Percentiles rank a stretch among this genome's conserved stretches.
Evolutionary conservation across 768 basidiomycete species (phyloP).

Genomic region (Leccinellum albellum): DNA sequence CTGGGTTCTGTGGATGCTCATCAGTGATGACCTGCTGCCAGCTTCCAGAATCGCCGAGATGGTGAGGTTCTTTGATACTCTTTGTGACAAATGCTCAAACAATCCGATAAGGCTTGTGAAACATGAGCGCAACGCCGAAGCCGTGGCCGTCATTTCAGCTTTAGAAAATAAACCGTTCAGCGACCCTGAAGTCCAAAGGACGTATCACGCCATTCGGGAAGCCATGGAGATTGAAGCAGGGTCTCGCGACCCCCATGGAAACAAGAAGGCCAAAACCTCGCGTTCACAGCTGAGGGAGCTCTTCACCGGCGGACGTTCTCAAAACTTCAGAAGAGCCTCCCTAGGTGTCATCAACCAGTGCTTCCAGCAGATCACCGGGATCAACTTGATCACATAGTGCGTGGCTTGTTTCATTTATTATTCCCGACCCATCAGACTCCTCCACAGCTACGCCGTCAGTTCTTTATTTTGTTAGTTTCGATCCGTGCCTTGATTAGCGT

Average conservation of each 20-base stretch:
- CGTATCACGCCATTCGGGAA: conserved; percentile 53
- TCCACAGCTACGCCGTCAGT: conserved; percentile 32
- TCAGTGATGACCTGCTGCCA: conserved; percentile 16
- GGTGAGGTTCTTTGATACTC: conserved; percentile 29
- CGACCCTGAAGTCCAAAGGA: conserved; percentile 45
- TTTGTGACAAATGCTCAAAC: background rate
- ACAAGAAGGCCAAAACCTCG: background rate
- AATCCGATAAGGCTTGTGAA: conserved; percentile 46
- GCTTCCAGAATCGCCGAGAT: conserved; percentile 60
- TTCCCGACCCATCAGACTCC: conserved; percentile 16
- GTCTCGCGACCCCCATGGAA: background rate
- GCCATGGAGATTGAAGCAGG: conserved; percentile 44
- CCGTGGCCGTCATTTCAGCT: conserved; percentile 59
- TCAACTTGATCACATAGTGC: conserved; percentile 63
- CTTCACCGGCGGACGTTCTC: conserved; percentile 50
- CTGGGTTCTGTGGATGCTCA: background rate
- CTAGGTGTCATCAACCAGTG: conserved; percentile 58
- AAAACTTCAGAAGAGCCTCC: conserved; percentile 58
- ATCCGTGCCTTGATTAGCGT: background rate
- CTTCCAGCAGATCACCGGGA: conserved; percentile 68
- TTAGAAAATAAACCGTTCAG: conserved; percentile 50
- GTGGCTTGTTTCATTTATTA: conserved; percentile 20
- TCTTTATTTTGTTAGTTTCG: background rate
- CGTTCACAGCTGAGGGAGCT: conserved; percentile 44
- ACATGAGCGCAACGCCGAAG: conserved; percentile 50